Base-by-base conservation (phyloP, 1,139 yeast species). In the Hansenula anomala region DNA sequence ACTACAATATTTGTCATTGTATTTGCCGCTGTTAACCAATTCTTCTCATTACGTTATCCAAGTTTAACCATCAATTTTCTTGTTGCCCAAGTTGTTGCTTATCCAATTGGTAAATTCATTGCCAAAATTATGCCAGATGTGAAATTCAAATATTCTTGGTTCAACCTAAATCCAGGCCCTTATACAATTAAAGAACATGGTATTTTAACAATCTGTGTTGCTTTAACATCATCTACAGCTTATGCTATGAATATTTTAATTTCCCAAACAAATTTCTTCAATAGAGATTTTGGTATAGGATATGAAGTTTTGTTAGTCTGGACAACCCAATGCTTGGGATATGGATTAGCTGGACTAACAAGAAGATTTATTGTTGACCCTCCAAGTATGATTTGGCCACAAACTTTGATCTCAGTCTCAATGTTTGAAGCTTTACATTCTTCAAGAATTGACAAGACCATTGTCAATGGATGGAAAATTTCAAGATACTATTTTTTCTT, bases 121-220 rank as follows among this genome's bases (percentile, higher is more conserved):
- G 66, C 63, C 14, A 49, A 43, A 38, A 41, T 53, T 23, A 36
- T 73, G 20, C 80, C 80, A 6, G 59, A 61, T 37, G 42, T 55
- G 39, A 52, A 49, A 33, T 58, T 56, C 34, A 41, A 49, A 18
- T 43, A 39, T 15, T 49, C 54, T 10, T 59, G 55, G 36, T 58
- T 64, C 42, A 55, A 62, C 38, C 46, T 68, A 32, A 71, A 70
- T 40, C 75, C 75, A 1, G 81, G 82, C 30, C 79, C 79, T 14
- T 79, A 78, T 64, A 73, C 75, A 50, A 63, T 71, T 48, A 78
- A 79, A 58, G 86, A 79, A 56, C 85, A 79, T 52, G 70, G 80
- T 11, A 61, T 74, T 20, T 63, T 76, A 37, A 73, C 80, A 13
- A 73, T 76, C 44, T 75, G 75, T 69, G 67, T 63, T 14, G 56